Evolutionary conservation across 495 filamentous ascomycete species (phyloP), one percentile per base, ranked within the genome.

Genomic region (Talaromyces nanjingensis): DNA sequence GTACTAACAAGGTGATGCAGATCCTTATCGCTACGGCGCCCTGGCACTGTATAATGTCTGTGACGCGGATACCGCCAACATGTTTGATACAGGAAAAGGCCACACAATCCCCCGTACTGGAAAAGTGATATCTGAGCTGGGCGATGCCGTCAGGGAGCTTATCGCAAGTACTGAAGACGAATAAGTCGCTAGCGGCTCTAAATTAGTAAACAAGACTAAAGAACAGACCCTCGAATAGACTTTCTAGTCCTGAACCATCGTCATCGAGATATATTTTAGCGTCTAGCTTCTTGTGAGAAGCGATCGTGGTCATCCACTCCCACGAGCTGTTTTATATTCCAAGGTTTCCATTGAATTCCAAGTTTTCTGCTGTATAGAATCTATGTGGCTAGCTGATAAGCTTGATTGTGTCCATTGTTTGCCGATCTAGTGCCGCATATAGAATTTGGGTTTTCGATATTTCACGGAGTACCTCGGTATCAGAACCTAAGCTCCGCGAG

Each of bases 41-140:
- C 74, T 84, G 18, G 83, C 83, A 6, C 68, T 86, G 14, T 86
- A 78, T 73, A 84, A 85, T 69, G 72, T 84, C 22, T 87, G 83
- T 68, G 76, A 83, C 55, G 74, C 69, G 27, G 76, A 81, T 42
- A 72, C 67, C 1, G 81, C 83, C 5, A 67, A 68, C 20, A 74
- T 85, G 62, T 84, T 84, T 63, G 83, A 85, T 70, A 83, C 84
- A 47, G 83, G 81, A 25, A 76, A 81, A 25, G 82, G 83, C 11
- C 82, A 84, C 69, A 81, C 80, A 18, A 79, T 85, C n/a, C 83
- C 82, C 0, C 76, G 82, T 18, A 81, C 83, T 39, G 79, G 69
- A 9, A 56, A 60, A 42, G 68, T 72, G 18, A 74, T 73, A 14
- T 61, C 56, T 5, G 71, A 74, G 33, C 58, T 72, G 16, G 71